Base-by-base conservation (phyloP, 2,329 filamentous ascomycete species). In the Fusarium concolor region DNA sequence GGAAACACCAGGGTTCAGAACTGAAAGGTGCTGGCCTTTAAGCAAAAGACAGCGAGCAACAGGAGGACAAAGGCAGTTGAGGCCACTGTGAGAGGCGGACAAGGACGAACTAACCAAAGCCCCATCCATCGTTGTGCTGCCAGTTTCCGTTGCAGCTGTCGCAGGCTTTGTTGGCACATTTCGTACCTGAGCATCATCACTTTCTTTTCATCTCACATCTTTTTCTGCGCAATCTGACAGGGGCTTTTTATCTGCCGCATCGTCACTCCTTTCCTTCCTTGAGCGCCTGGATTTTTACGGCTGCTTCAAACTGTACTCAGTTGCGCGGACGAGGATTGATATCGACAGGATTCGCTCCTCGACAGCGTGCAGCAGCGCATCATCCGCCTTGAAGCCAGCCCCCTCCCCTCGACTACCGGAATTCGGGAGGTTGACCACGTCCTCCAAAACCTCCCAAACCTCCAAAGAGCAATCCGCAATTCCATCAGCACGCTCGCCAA, bases 381-480 rank as follows among this genome's bases (percentile, higher is more conserved):
- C 62, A 37, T 70, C 62, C 43, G 43, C 50, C 56, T 65, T 52
- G 45, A 67, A 50, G 61, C 72, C 70, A 71, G 65, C 67, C 72
- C 69, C 70, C 70, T 66, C 65, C 50, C 58, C 49, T 70, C 59
- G 42, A 58, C 37, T 61, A 52, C 47, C 52, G 50, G 57, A 76
- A 81, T 76, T 74, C 71, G 75, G 75, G 79, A 80, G 79, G 79
- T 69, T 75, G 73, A 75, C 68, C 57, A 52, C 44, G 52, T 62
- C 49, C n/a, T 37, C 53, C 51, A 64, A 67, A 71, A 74, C 72
- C n/a, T 37, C 53, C 51, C 63, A 67, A 71, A 74, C 72, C 66
- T 67, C 73, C 61, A 66, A 68, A 62, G 54, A 69, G 76, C 68
- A 68, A 76, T 71, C 68, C 72, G 65, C 71, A 68, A 69, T 74